Base-by-base conservation (phyloP, 2,329 filamentous ascomycete species). In the Dactylellina haptotyla region DNA sequence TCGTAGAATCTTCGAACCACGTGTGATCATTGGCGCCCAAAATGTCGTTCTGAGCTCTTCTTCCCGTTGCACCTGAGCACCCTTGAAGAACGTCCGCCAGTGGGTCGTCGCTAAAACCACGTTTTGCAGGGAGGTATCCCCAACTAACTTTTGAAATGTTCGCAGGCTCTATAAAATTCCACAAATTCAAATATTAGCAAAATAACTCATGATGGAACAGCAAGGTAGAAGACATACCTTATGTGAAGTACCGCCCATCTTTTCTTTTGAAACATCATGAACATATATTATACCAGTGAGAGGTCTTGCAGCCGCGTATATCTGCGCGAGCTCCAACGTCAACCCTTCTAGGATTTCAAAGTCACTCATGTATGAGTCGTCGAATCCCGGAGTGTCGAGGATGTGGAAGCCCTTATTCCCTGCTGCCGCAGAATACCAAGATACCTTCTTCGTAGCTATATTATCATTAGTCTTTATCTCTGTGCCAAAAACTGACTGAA, bases 361-460 rank as follows among this genome's bases (percentile, higher is more conserved):
- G 50, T 77, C 76, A 26, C 48, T 67, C 41, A 71, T 70, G 26
- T 65, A 66, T n/a, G 73, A 75, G 26, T 77, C 75, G 25, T 76
- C 76, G 23, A 77, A 77, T 1, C 76, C 75, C 5, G 76, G 76
- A 0, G 76, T 77, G 34, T 77, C 76, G 4, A 77, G 39, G 4
- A 77, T 34, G 23, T 75, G 57, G 28, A 77, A 45, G 8, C 67
- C 69, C 20, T 54, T 69, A 16, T 46, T 59, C 3, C 65, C 62
- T 2, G 54, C 51, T 2, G 16, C 20, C 3, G 69, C 57, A 14
- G 69, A 67, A 23, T 77, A 77, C 53, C 65, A 62, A 9, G 51
- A 25, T 10, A 73, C 69, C 5, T 48, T 48, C 30, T 63, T 58
- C 8, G 75, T 76, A 34, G 75, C 73, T 75, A 50, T 16, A 26